A percentile compares a stretch with the other conserved stretches of the same genome.
phyloP scores from a whole-genome alignment of 805 yeast genomes.

The Candida ulmi region DNA sequence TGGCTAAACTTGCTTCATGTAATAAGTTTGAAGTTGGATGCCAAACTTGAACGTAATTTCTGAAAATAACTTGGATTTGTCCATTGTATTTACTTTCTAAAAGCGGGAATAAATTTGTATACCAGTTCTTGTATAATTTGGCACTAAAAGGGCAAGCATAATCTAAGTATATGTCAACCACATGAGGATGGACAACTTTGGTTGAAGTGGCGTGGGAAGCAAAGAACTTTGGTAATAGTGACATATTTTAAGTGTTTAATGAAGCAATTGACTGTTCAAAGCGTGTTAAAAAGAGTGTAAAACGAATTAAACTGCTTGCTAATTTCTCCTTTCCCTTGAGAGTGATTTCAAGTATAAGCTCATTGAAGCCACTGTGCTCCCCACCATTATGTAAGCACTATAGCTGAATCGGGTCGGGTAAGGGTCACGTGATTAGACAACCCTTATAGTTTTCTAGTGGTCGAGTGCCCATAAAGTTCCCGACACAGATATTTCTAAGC shows the following conservation, averaged over 20 bases:
- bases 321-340: too few relatives aligned
- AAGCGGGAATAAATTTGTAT: constrained; percentile 46
- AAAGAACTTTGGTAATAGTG: constrained; percentile 23
- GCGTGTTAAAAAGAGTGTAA: too few relatives aligned
- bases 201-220: constrained; percentile 16
- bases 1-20: constrained; percentile 69
- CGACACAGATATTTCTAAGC: too few relatives aligned
- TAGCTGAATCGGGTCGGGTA: too few relatives aligned
- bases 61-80: constrained; percentile 54
- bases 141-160: constrained; percentile 75
- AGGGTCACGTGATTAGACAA: too few relatives aligned
- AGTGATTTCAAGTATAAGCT: too few relatives aligned
- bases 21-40: constrained; percentile 66
- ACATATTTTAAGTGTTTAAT: constrained; percentile 16
- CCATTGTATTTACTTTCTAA: constrained; percentile 40
- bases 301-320: neutral
- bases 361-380: too few relatives aligned
- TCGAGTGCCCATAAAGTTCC: too few relatives aligned
- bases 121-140: constrained; percentile 54
- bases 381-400: too few relatives aligned
- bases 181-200: constrained; percentile 20
- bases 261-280: too few relatives aligned
- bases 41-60: constrained; percentile 88
- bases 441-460: too few relatives aligned
- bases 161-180: constrained; percentile 64